Evolutionary conservation across 2,329 filamentous ascomycete species (phyloP), one percentile per base, ranked within the genome.

Genomic region (Colletotrichum gloeosporioides): DNA sequence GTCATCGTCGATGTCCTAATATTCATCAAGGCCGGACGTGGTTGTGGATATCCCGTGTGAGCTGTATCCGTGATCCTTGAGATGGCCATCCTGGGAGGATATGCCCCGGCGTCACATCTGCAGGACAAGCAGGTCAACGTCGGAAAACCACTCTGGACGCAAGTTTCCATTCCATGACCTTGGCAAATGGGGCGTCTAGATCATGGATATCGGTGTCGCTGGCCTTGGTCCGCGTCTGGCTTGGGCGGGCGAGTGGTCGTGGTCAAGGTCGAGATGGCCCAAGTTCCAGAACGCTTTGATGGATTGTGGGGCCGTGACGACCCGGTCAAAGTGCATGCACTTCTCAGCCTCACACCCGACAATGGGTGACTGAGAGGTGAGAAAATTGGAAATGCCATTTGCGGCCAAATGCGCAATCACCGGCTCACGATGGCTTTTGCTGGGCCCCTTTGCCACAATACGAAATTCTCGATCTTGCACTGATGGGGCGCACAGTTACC

Each of bases 231-330:
- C 25, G 25, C 13, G 39, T 67, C 31, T 55, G 39, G 53, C 62
- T 72, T 67, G 18, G 59, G 44, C 44, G 44, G 44, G 44, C 44
- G 44, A 25, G 44, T 53, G 44, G n/a, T 49, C 44, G n/a, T 49
- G 44, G 36, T 61, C 9, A 10, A 66, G 22, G 36, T 61, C 9
- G 15, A 76, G 22, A 66, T 69, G 73, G 70, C 59, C 74, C 70
- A 57, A 39, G 74, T 73, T 74, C 74, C 64, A 76, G 70, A 69
- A 76, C 59, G 57, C 74, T 76, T 65, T 65, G 65, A 74, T 73
- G 59, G 44, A 69, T 62, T 65, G 74, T 74, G 74, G 74, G 59
- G 74, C 59, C 61, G 49, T 62, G 49, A 65, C 34, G 64, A 31
- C 55, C 70, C n/a, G 63, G 32, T 29, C 57, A 34, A 57, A 13